Conservation (phyloP, 805 yeast genomes). For the Pichia paraexigua region DNA sequence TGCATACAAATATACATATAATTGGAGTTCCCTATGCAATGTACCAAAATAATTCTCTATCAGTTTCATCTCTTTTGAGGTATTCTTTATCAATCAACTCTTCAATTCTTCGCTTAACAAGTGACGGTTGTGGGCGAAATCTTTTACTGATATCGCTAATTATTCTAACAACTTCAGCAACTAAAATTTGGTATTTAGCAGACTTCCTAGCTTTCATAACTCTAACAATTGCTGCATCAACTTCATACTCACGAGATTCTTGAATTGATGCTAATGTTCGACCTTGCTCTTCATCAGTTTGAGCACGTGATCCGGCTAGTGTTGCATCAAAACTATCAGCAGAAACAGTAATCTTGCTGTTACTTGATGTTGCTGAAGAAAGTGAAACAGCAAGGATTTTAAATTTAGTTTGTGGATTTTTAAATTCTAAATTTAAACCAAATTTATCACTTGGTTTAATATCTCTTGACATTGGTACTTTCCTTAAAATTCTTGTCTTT, state of each 20-base stretch:
- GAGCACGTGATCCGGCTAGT: slow-evolving; percentile 28
- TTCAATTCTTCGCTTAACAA: slow-evolving; percentile 67
- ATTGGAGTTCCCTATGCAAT: slow-evolving; percentile 34
- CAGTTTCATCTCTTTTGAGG: slow-evolving; percentile 58
- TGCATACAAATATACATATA: background rate
- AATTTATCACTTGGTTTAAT: slow-evolving; percentile 59
- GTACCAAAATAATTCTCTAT: slow-evolving; percentile 54
- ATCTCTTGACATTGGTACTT: slow-evolving; percentile 67
- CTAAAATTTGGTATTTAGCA: slow-evolving; percentile 53
- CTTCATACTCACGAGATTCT: slow-evolving; percentile 56
- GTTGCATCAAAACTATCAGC: slow-evolving; percentile 5
- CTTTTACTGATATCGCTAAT: slow-evolving; percentile 50
- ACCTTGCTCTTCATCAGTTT: slow-evolving; percentile 44
- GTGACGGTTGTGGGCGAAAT: slow-evolving; percentile 59
- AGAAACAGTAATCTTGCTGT: background rate
- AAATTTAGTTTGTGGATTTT: slow-evolving; percentile 58
- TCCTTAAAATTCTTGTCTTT: slow-evolving; percentile 63
- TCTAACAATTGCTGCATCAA: slow-evolving; percentile 83
- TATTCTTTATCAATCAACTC: slow-evolving; percentile 76
- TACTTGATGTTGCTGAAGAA: background rate
- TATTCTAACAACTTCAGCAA: slow-evolving; percentile 42
- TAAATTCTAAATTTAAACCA: slow-evolving; percentile 58
- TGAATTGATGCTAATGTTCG: slow-evolving; percentile 49
- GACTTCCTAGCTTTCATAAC: slow-evolving; percentile 72
- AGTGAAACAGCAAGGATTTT: slow-evolving; percentile 66